phyloP scores from a whole-genome alignment of 2,329 filamentous ascomycete species.

The Neopestalotiopsis clavispora region DNA sequence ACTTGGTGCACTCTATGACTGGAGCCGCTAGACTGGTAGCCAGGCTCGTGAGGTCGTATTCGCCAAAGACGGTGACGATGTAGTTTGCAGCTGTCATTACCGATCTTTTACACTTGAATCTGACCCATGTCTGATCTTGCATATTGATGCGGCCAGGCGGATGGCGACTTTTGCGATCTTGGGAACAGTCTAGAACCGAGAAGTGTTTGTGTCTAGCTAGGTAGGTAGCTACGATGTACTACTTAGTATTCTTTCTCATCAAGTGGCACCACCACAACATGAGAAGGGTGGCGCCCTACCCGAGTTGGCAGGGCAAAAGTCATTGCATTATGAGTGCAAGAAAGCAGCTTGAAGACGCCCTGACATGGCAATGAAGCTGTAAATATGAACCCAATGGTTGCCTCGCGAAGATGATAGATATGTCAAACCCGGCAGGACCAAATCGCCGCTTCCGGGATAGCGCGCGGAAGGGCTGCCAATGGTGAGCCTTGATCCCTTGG shows the following conservation, averaged over 20 bases:
- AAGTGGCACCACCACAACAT: no score
- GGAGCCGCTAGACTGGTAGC: background rate
- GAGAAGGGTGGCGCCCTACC: no score
- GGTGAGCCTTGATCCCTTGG: no score
- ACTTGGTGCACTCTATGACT: background rate
- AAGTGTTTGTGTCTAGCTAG: background rate
- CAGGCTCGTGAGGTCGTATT: background rate
- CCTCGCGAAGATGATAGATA: background rate
- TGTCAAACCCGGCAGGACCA: background rate
- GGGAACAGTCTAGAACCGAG: background rate
- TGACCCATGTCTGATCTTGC: background rate
- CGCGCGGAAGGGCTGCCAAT: background rate
- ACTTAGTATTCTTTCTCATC: no score
- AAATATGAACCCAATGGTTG: background rate
- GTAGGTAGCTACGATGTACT: no score
- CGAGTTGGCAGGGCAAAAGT: no score
- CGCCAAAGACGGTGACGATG: background rate
- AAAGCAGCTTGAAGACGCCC: no score
- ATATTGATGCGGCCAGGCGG: background rate
- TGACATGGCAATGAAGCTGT: background rate
- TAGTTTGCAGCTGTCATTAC: background rate
- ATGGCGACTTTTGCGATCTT: background rate
- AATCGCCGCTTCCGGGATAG: background rate
- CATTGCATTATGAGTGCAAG: no score
- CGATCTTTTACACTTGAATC: background rate